Base-by-base conservation (phyloP, 768 basidiomycete genomes). In the Mycena alexandri region DNA sequence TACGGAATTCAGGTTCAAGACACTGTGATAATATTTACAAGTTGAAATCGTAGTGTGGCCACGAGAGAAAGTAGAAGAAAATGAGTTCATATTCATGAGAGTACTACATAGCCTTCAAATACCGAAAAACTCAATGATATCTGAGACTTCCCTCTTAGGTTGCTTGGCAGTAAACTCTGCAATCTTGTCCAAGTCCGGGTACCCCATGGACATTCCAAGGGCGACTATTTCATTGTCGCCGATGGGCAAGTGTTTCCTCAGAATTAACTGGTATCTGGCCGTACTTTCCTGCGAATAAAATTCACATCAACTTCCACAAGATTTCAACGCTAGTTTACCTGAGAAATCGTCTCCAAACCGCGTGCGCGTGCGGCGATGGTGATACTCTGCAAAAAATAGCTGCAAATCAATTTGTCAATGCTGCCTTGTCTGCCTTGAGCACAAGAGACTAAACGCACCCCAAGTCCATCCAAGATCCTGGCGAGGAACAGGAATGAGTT, bases 301-400 rank as follows among this genome's bases (percentile, higher is more conserved):
- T 48, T 42, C 14, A 21, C 10, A 17, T n/a, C 24, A 9, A 21
- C 3, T 9, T 14, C n/a, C 19, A 38, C 19, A 48, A 55, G 21
- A 29, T n/a, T 44, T 29, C 22, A 16, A 33, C 2, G 21, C 17
- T 4, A 22, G 29, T 7, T 52, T 29, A 67, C 71, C 56, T 64
- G 58, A 7, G 62, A 51, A 41, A 70, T 61, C 10, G 69, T 70
- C 51, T 72, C 71, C 13, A 72, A 61, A 10, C 69, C 71, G 17
- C 71, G 65, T 4, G 71, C 71, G 44, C 71, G 68, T 9, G 69
- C 69, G 17, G 65, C 71, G 17, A 72, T 70, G 16, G 57, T 61
- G 19, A 72, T 61, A 42, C 69, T 67, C 43, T 70, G 71, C 25
- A 72, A 43, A 46, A 72, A 72, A 54, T 70, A 70, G 4, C 66